phyloP scores from a whole-genome alignment of 345 rosid species.

The Pseudoturritis turrita region DNA sequence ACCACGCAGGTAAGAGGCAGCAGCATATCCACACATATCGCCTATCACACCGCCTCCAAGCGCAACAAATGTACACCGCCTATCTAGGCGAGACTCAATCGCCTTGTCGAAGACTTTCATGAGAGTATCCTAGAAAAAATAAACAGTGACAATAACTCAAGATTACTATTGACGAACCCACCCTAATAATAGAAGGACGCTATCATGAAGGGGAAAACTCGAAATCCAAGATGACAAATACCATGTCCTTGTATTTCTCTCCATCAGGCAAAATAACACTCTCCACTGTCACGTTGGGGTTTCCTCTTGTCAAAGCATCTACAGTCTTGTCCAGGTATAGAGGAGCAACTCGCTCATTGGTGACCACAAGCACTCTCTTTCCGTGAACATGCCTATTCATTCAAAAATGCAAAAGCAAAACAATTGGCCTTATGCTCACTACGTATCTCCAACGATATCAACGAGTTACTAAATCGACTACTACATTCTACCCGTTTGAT shows the following conservation, averaged over 20 bases:
- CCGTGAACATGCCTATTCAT: conserved; percentile 82
- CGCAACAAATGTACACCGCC: conserved; percentile 85
- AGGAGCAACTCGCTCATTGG: conserved; percentile 69
- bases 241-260: conserved; percentile 89
- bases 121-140: conserved; percentile 56
- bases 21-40: conserved; percentile 98
- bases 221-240: conserved; percentile 16
- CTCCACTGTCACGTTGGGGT: conserved; percentile 79
- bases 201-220: background rate
- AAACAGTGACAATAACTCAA: background rate
- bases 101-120: conserved; percentile 98
- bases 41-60: conserved; percentile 99
- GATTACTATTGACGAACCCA: background rate
- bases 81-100: conserved; percentile 76
- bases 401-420: background rate
- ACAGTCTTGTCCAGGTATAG: conserved; percentile 75
- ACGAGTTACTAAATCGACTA: background rate
- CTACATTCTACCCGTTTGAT: background rate
- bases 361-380: conserved; percentile 90
- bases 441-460: background rate
- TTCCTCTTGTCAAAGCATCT: conserved; percentile 71
- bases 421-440: background rate
- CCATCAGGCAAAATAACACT: conserved; percentile 90
- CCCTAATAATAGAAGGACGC: too few species aligned
- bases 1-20: conserved; percentile 93